Conservation (phyloP, 306 rosid species). For the Trifolium dubium region DNA sequence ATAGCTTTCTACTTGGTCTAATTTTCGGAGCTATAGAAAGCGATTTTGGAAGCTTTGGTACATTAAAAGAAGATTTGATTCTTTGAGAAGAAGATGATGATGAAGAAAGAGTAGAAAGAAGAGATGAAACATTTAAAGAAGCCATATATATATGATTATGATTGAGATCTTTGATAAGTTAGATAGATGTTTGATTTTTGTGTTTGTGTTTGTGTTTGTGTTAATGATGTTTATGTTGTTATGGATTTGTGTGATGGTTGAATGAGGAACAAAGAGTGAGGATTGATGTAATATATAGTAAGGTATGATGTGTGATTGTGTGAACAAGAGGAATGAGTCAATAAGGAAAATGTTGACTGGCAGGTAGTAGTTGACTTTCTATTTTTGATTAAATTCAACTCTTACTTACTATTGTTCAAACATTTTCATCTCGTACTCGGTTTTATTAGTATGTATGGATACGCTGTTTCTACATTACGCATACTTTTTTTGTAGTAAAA, state of each 20-base stretch:
- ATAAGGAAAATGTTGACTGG: not conserved
- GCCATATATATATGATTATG: constrained; percentile 52
- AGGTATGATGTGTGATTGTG: not conserved
- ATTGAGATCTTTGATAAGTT: not conserved
- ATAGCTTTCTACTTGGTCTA: constrained; percentile 45
- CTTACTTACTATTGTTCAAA: not conserved
- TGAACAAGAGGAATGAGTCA: not conserved
- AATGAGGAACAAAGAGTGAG: not conserved
- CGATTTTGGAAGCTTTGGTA: constrained; percentile 54
- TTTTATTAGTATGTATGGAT: not conserved
- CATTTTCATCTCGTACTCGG: not conserved
- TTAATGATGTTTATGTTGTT: not conserved
- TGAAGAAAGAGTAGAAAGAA: constrained; percentile 39
- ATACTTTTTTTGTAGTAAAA: not conserved
- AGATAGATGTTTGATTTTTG: not conserved
- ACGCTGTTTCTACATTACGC: not conserved
- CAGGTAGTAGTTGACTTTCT: not conserved
- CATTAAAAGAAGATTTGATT: constrained; percentile 47
- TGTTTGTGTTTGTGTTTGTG: not conserved
- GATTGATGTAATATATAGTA: not conserved
- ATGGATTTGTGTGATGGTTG: not conserved
- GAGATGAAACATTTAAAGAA: constrained; percentile 50
- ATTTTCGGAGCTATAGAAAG: constrained; percentile 32
- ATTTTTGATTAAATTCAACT: not conserved
- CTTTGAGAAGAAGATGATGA: constrained; percentile 39